These are phyloP conservation scores for Physcia stellaris DNA, from an alignment of 495 filamentous ascomycete genomes.

Conservation along the genomic window DNA sequence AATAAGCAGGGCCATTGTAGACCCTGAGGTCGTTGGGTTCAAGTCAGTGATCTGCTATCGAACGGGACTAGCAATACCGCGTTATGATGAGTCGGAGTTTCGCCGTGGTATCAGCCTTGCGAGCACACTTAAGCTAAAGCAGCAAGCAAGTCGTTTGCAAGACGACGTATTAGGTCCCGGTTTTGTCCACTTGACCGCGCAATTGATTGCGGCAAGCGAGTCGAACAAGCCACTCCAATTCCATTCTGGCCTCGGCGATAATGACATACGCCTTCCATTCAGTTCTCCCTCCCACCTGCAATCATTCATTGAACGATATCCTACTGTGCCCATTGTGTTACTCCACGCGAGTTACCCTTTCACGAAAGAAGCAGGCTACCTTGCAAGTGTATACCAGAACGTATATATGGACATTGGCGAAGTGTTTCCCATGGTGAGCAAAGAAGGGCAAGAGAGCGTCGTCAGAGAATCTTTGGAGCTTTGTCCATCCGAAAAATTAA, in stretches of 20 bases:
- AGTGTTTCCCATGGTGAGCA: conserved; percentile 71
- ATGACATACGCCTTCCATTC: conserved; percentile 55
- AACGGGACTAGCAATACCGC: conserved; percentile 49
- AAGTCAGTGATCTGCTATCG: conserved; percentile 81
- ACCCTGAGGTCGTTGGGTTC: too few species aligned
- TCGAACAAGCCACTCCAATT: conserved; percentile 64
- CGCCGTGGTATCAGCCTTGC: too few species aligned
- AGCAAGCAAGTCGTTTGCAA: conserved; percentile 37
- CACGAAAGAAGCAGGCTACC: conserved; percentile 68
- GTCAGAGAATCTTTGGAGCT: conserved; percentile 64
- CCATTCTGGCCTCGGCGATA: conserved; percentile 78
- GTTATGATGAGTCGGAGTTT: conserved; percentile 14
- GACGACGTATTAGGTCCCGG: conserved; percentile 50
- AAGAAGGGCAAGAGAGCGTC: conserved; percentile 63
- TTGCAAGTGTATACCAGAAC: conserved; percentile 68
- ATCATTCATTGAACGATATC: conserved; percentile 53
- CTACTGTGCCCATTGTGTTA: conserved; percentile 60
- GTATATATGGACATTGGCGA: conserved; percentile 79
- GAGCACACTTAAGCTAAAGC: conserved; percentile 14
- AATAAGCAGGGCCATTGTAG: too few species aligned
- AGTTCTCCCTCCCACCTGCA: conserved; percentile 72
- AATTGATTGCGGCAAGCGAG: conserved; percentile 29
- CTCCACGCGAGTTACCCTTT: conserved; percentile 80
- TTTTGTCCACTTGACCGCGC: conserved; percentile 44
- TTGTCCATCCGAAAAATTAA: conserved; percentile 58